phyloP scores from a whole-genome alignment of 163 green algal genomes.

The Chloroidium sp. region DNA sequence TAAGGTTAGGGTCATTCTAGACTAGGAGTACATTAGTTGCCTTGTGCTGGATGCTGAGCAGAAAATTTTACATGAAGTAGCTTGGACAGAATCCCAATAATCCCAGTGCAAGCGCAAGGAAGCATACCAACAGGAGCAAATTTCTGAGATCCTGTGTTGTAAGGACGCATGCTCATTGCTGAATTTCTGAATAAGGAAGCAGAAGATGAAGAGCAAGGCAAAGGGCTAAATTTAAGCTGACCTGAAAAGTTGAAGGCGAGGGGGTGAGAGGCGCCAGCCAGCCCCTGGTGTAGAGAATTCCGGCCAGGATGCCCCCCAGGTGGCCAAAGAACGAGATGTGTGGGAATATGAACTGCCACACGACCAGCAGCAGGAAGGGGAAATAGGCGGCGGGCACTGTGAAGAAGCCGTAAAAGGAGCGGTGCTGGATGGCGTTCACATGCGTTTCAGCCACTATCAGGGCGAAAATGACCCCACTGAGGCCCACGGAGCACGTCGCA shows the following conservation, averaged over 20 bases:
- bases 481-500: constrained; percentile 46
- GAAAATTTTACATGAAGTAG: too few species aligned
- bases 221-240: too few species aligned
- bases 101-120: too few species aligned
- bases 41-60: too few species aligned
- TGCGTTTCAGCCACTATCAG: constrained; percentile 57
- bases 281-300: constrained; percentile 13
- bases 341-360: constrained; percentile 69
- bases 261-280: constrained; percentile 13
- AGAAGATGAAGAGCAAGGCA: too few species aligned
- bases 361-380: constrained; percentile 59
- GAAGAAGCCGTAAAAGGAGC: constrained; percentile 50
- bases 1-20: too few species aligned
- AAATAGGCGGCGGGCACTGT: constrained; percentile 24
- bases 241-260: constrained; percentile 3
- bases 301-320: constrained; percentile 45
- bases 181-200: too few species aligned
- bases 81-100: too few species aligned
- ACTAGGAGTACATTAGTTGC: too few species aligned
- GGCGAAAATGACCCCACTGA: constrained; percentile 68
- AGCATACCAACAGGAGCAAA: too few species aligned
- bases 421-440: constrained; percentile 8
- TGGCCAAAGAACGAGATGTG: constrained; percentile 63
- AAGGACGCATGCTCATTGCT: too few species aligned
- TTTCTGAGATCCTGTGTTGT: too few species aligned